phyloP scores from a whole-genome alignment of 768 basidiomycete species.

The Lentinula guzmanii region DNA sequence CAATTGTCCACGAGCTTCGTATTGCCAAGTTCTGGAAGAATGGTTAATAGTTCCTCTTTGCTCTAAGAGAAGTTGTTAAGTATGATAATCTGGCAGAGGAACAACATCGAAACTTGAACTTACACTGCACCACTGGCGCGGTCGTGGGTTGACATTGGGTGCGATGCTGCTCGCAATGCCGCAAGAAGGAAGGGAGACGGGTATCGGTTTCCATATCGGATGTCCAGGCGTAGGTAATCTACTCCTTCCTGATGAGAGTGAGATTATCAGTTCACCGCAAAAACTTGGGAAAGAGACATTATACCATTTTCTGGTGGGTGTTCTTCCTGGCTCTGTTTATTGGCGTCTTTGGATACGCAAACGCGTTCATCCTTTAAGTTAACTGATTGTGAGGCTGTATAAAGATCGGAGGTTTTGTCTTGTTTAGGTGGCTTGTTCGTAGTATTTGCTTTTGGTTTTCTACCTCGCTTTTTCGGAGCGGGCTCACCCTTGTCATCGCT shows the following conservation, averaged over 20 bases:
- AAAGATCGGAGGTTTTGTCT: neutral
- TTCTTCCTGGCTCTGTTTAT: neutral
- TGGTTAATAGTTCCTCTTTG: constrained; percentile 22
- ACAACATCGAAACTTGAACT: neutral
- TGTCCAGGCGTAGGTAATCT: neutral
- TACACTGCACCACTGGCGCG: constrained; percentile 5
- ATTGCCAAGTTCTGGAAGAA: constrained; percentile 23
- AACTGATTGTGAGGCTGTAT: neutral
- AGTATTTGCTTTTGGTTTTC: neutral
- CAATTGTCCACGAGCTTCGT: constrained; percentile 19
- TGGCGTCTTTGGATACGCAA: neutral
- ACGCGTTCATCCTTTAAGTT: neutral
- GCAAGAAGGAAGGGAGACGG: neutral
- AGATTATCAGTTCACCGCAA: neutral
- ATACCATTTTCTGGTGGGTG: neutral
- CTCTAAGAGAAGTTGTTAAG: constrained; percentile 11
- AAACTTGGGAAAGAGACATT: neutral
- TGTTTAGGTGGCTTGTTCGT: neutral
- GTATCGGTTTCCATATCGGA: neutral
- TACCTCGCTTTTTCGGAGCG: too few species aligned
- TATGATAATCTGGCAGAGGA: neutral
- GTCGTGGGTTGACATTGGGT: neutral
- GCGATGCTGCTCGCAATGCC: neutral
- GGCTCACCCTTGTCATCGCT: too few species aligned
- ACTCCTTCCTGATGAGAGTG: neutral